A percentile compares a stretch with the other conserved stretches of the same genome.
Evolutionary conservation across 257 asterid species (phyloP).

Genomic region (Cynanchum wilfordii): DNA sequence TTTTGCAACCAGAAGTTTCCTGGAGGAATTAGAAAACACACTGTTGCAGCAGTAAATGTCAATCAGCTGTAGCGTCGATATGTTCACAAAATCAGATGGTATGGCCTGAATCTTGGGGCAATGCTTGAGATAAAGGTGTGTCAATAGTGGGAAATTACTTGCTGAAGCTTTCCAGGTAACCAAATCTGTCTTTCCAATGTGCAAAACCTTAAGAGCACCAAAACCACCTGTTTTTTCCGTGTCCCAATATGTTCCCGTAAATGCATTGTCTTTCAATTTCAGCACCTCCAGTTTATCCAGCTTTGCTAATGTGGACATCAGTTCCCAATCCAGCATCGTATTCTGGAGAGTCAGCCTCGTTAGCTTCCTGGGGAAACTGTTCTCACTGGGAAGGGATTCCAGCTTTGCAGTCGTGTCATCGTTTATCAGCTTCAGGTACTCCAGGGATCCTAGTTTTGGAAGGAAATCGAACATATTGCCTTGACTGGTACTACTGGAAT

Average conservation of each 20-base stretch:
- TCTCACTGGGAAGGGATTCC: conserved; percentile 13
- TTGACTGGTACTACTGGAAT: not conserved
- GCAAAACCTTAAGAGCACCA: conserved; percentile 26
- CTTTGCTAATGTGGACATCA: conserved; percentile 28
- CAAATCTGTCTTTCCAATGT: conserved; percentile 22
- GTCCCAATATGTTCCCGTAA: conserved; percentile 29
- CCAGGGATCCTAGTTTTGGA: conserved; percentile 5
- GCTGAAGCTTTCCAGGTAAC: conserved; percentile 26
- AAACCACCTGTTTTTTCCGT: conserved; percentile 7
- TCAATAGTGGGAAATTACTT: conserved; percentile 30
- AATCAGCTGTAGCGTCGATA: conserved; percentile 26
- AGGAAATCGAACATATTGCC: conserved; percentile 11
- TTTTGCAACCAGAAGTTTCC: not conserved
- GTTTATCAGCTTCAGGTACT: conserved; percentile 37
- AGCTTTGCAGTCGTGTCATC: not conserved
- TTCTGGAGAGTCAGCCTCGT: conserved; percentile 25
- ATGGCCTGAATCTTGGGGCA: conserved; percentile 31
- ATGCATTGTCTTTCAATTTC: conserved; percentile 42
- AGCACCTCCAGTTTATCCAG: conserved; percentile 33
- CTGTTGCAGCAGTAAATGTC: conserved; percentile 17
- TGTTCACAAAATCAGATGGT: conserved; percentile 26
- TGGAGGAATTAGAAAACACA: conserved; percentile 24
- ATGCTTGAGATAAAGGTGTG: conserved; percentile 22
- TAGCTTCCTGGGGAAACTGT: conserved; percentile 28
- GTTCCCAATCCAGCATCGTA: conserved; percentile 33